Evolutionary conservation across 306 rosid species (phyloP).

Genomic region (Inga laurina): DNA sequence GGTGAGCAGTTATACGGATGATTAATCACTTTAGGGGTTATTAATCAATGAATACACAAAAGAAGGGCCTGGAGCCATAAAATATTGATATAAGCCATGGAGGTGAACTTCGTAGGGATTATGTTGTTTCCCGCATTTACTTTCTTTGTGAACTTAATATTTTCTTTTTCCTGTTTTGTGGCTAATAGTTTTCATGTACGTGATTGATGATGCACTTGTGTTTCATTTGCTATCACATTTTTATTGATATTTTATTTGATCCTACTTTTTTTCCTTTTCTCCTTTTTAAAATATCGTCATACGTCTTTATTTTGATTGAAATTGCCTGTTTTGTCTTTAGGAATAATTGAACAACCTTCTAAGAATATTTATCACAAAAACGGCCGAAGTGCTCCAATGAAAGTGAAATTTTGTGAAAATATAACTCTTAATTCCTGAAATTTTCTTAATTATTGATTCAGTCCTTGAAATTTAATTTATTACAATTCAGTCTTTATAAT

Average conservation of each 20-base stretch:
- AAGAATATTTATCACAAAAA: background rate
- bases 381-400: background rate
- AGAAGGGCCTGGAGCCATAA: background rate
- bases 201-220: background rate
- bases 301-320: background rate
- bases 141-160: background rate
- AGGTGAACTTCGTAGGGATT: background rate
- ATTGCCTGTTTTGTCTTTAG: background rate
- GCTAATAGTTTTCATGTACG: background rate
- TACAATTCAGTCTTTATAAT: no score
- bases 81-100: background rate
- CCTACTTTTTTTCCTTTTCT: background rate
- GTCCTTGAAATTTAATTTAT: no score
- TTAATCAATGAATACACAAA: background rate
- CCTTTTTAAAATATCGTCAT: background rate
- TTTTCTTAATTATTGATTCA: no score
- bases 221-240: background rate
- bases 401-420: no score
- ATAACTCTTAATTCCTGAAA: no score
- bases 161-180: no score
- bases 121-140: background rate
- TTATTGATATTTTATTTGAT: background rate
- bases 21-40: background rate
- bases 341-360: background rate
- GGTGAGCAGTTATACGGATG: constrained; percentile 16